Conservation (phyloP, 2,329 filamentous ascomycete species). For the Aspergillus quadricinctus region DNA sequence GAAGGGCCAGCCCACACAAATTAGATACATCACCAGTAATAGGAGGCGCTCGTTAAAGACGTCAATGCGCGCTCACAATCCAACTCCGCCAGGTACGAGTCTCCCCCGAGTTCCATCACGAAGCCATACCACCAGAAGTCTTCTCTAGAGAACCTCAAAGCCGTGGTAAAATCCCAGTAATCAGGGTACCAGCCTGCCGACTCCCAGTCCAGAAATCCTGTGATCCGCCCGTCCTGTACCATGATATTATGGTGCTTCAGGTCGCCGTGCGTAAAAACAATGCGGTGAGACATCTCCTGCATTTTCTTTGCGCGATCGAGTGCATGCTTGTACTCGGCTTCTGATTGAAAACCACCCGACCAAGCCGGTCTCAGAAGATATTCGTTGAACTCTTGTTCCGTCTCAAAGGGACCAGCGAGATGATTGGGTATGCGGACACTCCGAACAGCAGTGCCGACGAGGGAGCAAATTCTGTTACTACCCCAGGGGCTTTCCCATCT, state of each 20-base stretch:
- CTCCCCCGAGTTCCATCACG: constrained; percentile 12
- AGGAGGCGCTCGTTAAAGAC: constrained; percentile 12
- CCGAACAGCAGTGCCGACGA: constrained; percentile 23
- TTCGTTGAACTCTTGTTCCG: constrained; percentile 26
- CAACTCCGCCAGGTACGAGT: constrained; percentile 12
- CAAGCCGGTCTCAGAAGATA: constrained; percentile 23
- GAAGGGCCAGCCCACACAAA: no score
- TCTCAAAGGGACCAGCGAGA: constrained; percentile 22
- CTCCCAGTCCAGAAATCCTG: constrained; percentile 21
- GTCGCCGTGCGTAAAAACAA: constrained; percentile 23
- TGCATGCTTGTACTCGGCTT: constrained; percentile 19
- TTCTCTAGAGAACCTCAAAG: constrained; percentile 7
- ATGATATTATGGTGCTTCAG: constrained; percentile 16
- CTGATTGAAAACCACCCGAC: constrained; percentile 18
- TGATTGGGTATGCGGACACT: constrained; percentile 26
- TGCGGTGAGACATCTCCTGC: constrained; percentile 13
- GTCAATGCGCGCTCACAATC: constrained; percentile 15
- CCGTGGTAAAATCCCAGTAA: constrained; percentile 14
- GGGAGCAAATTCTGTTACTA: constrained; percentile 24
- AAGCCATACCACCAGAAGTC: constrained; percentile 19
- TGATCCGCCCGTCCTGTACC: constrained; percentile 11
- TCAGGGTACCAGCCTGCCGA: constrained; percentile 7
- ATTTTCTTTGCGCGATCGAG: constrained; percentile 17
- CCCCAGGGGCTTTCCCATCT: constrained; percentile 26
- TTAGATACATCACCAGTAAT: constrained; percentile 9